Evolutionary conservation across 2,329 filamentous ascomycete species (phyloP).

Genomic region (Coniochaeta hoffmannii): DNA sequence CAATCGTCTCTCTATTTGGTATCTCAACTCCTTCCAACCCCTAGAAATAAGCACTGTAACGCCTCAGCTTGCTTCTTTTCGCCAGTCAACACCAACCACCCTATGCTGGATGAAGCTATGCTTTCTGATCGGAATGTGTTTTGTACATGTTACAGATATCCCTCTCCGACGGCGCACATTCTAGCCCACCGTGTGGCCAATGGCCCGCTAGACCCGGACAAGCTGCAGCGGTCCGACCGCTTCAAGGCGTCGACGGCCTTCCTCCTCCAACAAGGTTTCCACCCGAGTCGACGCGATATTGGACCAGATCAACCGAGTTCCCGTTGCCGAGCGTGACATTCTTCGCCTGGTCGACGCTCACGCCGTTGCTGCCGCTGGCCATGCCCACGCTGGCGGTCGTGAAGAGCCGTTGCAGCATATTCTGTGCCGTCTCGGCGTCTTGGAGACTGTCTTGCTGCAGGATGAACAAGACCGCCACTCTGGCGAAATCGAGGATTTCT

Average conservation of each 20-base stretch:
- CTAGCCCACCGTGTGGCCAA: not conserved
- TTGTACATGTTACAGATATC: not conserved
- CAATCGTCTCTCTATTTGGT: not conserved
- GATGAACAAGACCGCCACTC: slow-evolving; percentile 54
- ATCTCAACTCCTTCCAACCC: not conserved
- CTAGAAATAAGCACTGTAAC: not conserved
- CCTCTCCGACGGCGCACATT: not conserved
- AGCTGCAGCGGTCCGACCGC: not conserved
- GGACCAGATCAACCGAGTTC: slow-evolving; percentile 43
- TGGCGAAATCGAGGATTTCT: slow-evolving; percentile 54
- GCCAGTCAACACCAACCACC: not conserved
- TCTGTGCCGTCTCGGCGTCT: slow-evolving; percentile 47
- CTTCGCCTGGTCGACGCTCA: slow-evolving; percentile 23
- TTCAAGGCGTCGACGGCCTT: not conserved
- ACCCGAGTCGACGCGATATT: slow-evolving; percentile 33
- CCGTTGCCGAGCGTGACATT: slow-evolving; percentile 28
- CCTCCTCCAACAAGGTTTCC: not conserved
- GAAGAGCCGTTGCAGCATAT: slow-evolving; percentile 48
- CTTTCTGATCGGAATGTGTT: not conserved
- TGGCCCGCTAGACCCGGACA: not conserved
- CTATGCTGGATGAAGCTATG: not conserved
- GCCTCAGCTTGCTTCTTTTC: not conserved
- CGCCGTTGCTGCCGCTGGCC: slow-evolving; percentile 8
- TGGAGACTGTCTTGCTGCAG: slow-evolving; percentile 46
- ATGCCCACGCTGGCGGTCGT: slow-evolving; percentile 24